Evolutionary conservation across 1,284 basidiomycete species (phyloP).

Genomic region (Ustilago loliicola): DNA sequence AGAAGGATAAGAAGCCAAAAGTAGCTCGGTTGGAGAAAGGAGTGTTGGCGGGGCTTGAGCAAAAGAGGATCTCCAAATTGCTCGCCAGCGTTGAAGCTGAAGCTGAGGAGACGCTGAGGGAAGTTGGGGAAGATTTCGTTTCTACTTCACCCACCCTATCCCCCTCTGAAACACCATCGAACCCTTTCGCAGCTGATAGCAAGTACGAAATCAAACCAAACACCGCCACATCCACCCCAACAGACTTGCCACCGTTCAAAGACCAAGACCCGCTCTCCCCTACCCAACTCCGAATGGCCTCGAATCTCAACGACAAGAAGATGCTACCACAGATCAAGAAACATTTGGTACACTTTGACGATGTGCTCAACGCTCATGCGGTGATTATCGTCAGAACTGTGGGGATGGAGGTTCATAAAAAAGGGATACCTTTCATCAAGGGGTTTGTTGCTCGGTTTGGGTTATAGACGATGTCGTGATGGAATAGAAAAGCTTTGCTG

Average conservation of each 20-base stretch:
- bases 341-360: slow-evolving; percentile 50
- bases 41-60: background rate
- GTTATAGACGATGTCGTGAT: slow-evolving; percentile 10
- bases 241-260: background rate
- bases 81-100: slow-evolving; percentile 26
- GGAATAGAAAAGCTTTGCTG: too few species aligned
- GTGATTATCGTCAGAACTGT: slow-evolving; percentile 55
- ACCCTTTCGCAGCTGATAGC: background rate
- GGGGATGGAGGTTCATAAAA: slow-evolving; percentile 35
- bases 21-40: background rate
- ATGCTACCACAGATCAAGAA: slow-evolving; percentile 48
- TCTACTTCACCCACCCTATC: background rate
- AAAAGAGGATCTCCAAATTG: slow-evolving; percentile 16
- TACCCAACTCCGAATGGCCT: slow-evolving; percentile 35
- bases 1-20: slow-evolving; percentile 6
- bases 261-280: slow-evolving; percentile 24
- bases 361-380: slow-evolving; percentile 56
- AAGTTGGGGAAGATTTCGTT: slow-evolving; percentile 28
- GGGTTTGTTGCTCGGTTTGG: slow-evolving; percentile 27
- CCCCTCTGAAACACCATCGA: background rate
- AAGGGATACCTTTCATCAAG: slow-evolving; percentile 32
- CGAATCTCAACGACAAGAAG: slow-evolving; percentile 34
- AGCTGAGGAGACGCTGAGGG: slow-evolving; percentile 30
- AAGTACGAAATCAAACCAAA: slow-evolving; percentile 16
- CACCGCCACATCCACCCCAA: slow-evolving; percentile 1